phyloP scores from a whole-genome alignment of 257 asterid genomes.

The Scutellaria minor region DNA sequence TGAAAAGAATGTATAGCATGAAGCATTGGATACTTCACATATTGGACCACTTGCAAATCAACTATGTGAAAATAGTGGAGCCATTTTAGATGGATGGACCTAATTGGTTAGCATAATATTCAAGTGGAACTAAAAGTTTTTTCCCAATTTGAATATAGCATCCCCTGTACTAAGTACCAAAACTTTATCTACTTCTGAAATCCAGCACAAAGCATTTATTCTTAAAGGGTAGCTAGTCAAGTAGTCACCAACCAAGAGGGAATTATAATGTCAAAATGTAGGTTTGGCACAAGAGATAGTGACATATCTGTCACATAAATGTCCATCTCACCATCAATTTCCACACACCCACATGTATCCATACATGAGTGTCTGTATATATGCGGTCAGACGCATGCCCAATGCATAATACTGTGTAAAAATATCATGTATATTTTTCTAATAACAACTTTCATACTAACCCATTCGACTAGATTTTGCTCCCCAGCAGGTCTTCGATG shows the following conservation, averaged over 20 bases:
- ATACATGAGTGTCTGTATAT: not conserved
- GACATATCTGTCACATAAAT: not conserved
- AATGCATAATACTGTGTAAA: not conserved
- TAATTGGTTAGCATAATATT: slow-evolving; percentile 12
- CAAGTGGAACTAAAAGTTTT: slow-evolving; percentile 1
- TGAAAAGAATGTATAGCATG: slow-evolving; percentile 20
- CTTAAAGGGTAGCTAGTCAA: not conserved
- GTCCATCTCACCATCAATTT: not conserved
- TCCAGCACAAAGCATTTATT: not conserved
- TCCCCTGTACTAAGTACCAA: not conserved
- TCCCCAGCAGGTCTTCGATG: slow-evolving; percentile 31
- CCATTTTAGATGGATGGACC: slow-evolving; percentile 28
- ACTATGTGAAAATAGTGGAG: slow-evolving; percentile 5
- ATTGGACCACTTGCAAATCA: slow-evolving; percentile 1
- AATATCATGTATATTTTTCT: not conserved
- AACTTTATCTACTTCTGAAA: slow-evolving; percentile 9
- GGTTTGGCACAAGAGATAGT: not conserved
- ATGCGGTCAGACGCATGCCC: not conserved
- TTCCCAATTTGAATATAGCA: not conserved
- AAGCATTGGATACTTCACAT: slow-evolving; percentile 20
- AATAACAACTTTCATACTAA: slow-evolving; percentile 24
- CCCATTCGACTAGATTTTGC: slow-evolving; percentile 52
- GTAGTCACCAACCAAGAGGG: not conserved
- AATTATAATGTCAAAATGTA: not conserved
- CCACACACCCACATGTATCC: not conserved